Percentiles rank a stretch among this genome's conserved stretches.
Conservation (phyloP, 495 filamentous ascomycete species). For the Trichoderma reesei region DNA sequence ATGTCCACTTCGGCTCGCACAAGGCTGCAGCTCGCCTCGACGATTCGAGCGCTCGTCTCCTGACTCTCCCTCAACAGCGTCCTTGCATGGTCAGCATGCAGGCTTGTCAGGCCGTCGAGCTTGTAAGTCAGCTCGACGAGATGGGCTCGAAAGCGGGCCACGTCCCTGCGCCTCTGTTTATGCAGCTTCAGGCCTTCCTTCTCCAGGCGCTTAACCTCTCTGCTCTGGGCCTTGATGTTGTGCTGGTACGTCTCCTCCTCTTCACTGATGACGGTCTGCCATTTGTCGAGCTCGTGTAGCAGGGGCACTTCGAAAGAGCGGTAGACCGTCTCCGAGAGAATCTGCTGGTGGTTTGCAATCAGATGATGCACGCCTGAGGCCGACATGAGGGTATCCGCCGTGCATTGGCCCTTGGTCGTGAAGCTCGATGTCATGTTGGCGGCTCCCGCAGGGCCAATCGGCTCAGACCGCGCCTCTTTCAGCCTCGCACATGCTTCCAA, state of each 20-base stretch:
- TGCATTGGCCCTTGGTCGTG: slow-evolving; percentile 43
- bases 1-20: slow-evolving; percentile 57
- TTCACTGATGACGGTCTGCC: slow-evolving; percentile 46
- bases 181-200: slow-evolving; percentile 51
- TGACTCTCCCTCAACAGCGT: slow-evolving; percentile 46
- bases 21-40: slow-evolving; percentile 50
- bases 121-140: slow-evolving; percentile 49
- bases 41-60: slow-evolving; percentile 45
- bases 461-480: slow-evolving; percentile 46
- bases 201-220: slow-evolving; percentile 49
- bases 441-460: slow-evolving; percentile 24
- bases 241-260: slow-evolving; percentile 49
- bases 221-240: slow-evolving; percentile 36
- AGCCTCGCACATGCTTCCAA: slow-evolving; percentile 55
- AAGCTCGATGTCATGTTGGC: slow-evolving; percentile 36
- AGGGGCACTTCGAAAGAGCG: slow-evolving; percentile 54
- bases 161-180: slow-evolving; percentile 43
- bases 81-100: slow-evolving; percentile 49
- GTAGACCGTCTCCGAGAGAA: slow-evolving; percentile 54
- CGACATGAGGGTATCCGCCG: slow-evolving; percentile 47
- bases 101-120: slow-evolving; percentile 47
- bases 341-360: slow-evolving; percentile 56
- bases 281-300: slow-evolving; percentile 53
- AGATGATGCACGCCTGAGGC: slow-evolving; percentile 54
- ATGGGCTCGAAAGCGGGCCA: slow-evolving; percentile 41